Evolutionary conservation across 169 alveolate species (phyloP), one percentile per base, ranked within the genome.

Genomic region (Cryptosporidium sp.): DNA sequence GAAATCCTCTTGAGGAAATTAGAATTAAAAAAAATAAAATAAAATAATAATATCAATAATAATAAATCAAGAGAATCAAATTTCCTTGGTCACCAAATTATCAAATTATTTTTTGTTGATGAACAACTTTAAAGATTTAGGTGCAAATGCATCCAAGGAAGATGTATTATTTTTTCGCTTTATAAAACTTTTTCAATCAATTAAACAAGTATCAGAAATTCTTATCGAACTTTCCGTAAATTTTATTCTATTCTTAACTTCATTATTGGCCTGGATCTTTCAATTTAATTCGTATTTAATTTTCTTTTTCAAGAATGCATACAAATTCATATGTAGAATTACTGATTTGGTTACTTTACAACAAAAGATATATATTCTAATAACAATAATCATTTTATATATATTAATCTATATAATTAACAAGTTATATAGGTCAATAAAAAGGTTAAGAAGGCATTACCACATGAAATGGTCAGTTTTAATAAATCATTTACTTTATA

Each of bases 131-230:
- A n/a, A 37, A n/a, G 23, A 26, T 65, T n/a, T n/a, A 33, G 72
- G 72, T 35, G 51, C 31, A 65, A 33, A 33, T 65, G 51, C 72
- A 33, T 65, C 72, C 51, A 69, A 35, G 26, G 62, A 56, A 73
- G 89, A 62, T 62, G 75, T 80, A 1, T 16, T 80, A 7, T 42
- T 60, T 67, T 62, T 80, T 6, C 60, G 89, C 23, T 39, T 80
- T 26, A 23, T 80, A 26, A 80, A 62, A 26, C 53, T 80, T 33
- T 45, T 80, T 21, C 53, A 60, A 9, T 62, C 80, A 16, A 26
- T 80, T 45, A 60, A 62, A 48, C 65, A 62, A 23, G 39, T 65
- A 10, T 80, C 80, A 23, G 89, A 65, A 21, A 51, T 70, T 37
- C 31, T 80, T 1, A 75, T 80, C 37, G 89, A 80, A 29, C 68